phyloP scores from a whole-genome alignment of 2,329 filamentous ascomycete species.

The Sarocladium oryzae region DNA sequence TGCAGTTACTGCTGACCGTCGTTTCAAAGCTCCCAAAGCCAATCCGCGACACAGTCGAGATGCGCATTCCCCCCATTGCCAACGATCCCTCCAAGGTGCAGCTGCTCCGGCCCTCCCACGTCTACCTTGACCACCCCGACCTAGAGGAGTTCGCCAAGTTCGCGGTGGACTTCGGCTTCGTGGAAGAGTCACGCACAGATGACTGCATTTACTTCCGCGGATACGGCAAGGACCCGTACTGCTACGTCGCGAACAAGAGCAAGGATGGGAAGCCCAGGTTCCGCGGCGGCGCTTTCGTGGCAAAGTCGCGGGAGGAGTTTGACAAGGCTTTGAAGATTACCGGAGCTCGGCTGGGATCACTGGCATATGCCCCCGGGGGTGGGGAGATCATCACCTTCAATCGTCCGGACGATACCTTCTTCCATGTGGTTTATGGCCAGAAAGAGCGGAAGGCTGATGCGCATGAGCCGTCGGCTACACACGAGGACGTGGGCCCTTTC shows the following conservation, averaged over 20 bases:
- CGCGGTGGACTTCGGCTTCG: constrained; percentile 22
- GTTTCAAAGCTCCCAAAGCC: not conserved
- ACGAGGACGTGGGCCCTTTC: constrained; percentile 11
- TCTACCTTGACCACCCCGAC: constrained; percentile 20
- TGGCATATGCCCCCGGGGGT: constrained; percentile 19
- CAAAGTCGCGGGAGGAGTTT: constrained; percentile 19
- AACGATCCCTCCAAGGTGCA: constrained; percentile 18
- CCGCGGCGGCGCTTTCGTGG: constrained; percentile 22
- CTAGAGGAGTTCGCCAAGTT: constrained; percentile 19
- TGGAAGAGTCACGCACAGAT: constrained; percentile 14
- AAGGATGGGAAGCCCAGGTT: constrained; percentile 17
- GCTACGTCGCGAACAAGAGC: constrained; percentile 35
- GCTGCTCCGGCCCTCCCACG: constrained; percentile 13
- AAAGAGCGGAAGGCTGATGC: constrained; percentile 13
- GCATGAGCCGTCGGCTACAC: constrained; percentile 6
- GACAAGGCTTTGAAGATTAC: constrained; percentile 10
- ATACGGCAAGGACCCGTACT: constrained; percentile 42
- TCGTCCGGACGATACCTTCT: constrained; percentile 24
- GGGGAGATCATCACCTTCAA: constrained; percentile 30
- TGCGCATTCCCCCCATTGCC: constrained; percentile 9
- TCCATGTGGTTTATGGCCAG: constrained; percentile 21
- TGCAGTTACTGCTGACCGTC: not conserved
- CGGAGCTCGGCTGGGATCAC: constrained; percentile 4
- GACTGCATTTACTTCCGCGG: constrained; percentile 40
- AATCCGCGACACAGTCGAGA: not conserved